A percentile compares a stretch with the other conserved stretches of the same genome.
These are phyloP conservation scores for Gossypium raimondii DNA, from an alignment of 345 rosid genomes.

Conservation along the genomic window DNA sequence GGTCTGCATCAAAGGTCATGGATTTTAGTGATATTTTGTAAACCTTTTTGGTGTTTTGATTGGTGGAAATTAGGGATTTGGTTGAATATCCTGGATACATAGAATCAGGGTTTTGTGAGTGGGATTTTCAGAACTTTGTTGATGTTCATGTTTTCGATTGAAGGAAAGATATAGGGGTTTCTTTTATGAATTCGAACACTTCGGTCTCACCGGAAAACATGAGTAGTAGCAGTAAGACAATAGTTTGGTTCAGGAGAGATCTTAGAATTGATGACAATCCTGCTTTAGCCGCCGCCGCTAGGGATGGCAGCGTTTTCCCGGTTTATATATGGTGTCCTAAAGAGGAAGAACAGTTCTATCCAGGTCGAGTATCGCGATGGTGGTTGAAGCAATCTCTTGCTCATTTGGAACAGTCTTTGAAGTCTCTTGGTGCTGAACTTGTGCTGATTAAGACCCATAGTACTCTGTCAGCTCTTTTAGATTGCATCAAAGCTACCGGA, in stretches of 20 bases:
- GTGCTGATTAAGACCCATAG: constrained; percentile 59
- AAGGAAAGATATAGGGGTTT: constrained; percentile 6
- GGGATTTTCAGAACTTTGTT: not conserved
- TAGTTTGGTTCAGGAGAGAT: constrained; percentile 97
- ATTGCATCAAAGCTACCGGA: constrained; percentile 52
- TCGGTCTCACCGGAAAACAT: constrained; percentile 22
- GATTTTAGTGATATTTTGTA: constrained; percentile 15
- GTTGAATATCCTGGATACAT: constrained; percentile 24
- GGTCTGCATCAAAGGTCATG: constrained; percentile 1
- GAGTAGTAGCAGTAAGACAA: constrained; percentile 46
- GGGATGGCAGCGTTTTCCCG: constrained; percentile 73
- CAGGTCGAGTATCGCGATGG: constrained; percentile 94
- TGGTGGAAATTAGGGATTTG: constrained; percentile 5
- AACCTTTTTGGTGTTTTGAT: not conserved
- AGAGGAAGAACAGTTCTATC: constrained; percentile 89
- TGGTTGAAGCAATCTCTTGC: constrained; percentile 89
- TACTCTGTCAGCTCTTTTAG: constrained; percentile 63
- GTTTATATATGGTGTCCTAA: constrained; percentile 92
- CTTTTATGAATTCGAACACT: not conserved
- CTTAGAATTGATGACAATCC: constrained; percentile 93
- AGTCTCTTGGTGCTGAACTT: constrained; percentile 74
- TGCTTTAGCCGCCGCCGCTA: constrained; percentile 85
- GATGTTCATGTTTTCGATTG: constrained; percentile 13
- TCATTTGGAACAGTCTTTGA: constrained; percentile 62
- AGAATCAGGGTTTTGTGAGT: not conserved